Evolutionary conservation across 306 rosid species (phyloP).

Genomic region (Abrus pulchellus): DNA sequence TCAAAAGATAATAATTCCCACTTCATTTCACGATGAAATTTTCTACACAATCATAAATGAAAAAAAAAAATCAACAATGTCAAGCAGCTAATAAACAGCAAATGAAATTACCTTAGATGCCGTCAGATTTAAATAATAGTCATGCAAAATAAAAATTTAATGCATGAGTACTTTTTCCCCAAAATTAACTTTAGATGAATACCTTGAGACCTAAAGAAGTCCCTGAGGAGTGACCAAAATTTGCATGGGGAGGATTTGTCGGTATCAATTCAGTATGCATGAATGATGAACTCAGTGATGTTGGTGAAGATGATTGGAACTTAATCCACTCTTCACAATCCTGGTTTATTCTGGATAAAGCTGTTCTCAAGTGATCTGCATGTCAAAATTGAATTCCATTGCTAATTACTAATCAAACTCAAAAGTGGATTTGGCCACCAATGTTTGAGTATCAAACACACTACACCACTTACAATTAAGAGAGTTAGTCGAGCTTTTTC

Average conservation of each 20-base stretch:
- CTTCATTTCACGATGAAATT: conserved; percentile 8
- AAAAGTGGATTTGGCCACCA: conserved; percentile 47
- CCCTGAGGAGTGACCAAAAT: conserved; percentile 63
- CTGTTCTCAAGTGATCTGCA: conserved; percentile 86
- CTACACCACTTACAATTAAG: conserved; percentile 72
- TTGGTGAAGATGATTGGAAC: conserved; percentile 65
- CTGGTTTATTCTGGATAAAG: conserved; percentile 82
- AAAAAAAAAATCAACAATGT: conserved; percentile 3
- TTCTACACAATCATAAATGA: not conserved
- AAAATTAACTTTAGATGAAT: conserved; percentile 37
- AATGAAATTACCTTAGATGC: conserved; percentile 23
- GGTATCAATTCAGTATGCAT: conserved; percentile 74
- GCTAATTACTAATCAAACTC: conserved; percentile 38
- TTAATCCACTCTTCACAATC: conserved; percentile 93
- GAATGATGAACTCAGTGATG: conserved; percentile 65
- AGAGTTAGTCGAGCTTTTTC: conserved; percentile 69
- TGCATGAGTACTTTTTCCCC: not conserved
- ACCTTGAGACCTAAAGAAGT: conserved; percentile 87
- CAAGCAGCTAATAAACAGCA: conserved; percentile 8
- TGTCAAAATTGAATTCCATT: conserved; percentile 52
- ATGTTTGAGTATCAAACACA: conserved; percentile 41
- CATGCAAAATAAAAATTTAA: not conserved
- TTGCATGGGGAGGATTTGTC: conserved; percentile 63
- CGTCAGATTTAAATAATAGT: no score
- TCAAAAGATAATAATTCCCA: conserved; percentile 18